Base-by-base conservation (phyloP, 768 basidiomycete species). In the Phlebiopsis gigantea region DNA sequence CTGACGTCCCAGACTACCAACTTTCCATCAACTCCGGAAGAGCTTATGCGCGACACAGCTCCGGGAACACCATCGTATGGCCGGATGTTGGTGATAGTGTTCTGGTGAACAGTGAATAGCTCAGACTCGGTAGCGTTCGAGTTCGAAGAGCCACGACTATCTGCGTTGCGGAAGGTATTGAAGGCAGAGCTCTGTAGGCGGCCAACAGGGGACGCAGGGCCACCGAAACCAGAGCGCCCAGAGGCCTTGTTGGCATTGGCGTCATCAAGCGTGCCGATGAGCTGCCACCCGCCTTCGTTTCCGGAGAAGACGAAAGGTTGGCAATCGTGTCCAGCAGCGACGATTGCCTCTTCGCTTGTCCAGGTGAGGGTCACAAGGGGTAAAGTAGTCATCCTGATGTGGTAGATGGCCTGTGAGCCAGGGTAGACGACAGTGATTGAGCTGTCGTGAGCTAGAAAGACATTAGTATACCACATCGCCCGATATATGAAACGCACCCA, bases 241-340 rank as follows among this genome's bases (percentile, higher is more conserved):
- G 73, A 61, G 0, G 78, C 71, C 64, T 70, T 75, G 46, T 67
- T 67, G 14, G 78, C 68, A 14, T 76, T 79, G n/a, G 84, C 77
- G 63, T 96, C 91, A 66, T 98, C 97, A 62, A 99, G 79, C 56
- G 88, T 91, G 12, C 90, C 88, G 34, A 81, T 74, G 44, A 82
- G 74, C 46, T 82, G 77, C 97, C 97, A 99, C 1, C 93, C 93
- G 2, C 63, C 73, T 48, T 80, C 77, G 41, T 78, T 79, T 8
- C 93, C 94, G 1, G 81, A 77, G 72, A 93, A 95, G 26, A 97
- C 81, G 22, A 93, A 73, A 1, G 97, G 97, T 68, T 95, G 94
- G 74, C 97, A 99, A 69, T 98, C 97, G 72, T 99, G 96, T 0
- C 97, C 97, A 0, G 94, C 97, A 0, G 93, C 94, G 43, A 99